Base-by-base conservation (phyloP, 805 yeast genomes). In the Alloascoidea hylecoeti region DNA sequence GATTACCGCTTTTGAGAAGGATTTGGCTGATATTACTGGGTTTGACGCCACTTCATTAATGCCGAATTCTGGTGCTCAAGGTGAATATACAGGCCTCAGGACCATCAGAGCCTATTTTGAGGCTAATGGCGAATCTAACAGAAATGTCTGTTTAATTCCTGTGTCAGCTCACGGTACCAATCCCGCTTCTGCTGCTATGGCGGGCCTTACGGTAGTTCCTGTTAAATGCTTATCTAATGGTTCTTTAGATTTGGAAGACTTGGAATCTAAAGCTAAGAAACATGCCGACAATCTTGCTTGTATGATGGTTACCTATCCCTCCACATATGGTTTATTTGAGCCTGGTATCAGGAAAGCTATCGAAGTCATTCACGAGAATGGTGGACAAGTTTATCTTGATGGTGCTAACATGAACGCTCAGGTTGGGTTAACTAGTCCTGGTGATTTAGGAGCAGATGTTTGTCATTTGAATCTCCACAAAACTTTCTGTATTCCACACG, bases 351-450 rank as follows among this genome's bases (percentile, higher is more conserved):
- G 72, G 54, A 66, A 68, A 38, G 96, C 96, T 17, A 81, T 88
- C 49, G 81, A 82, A n/a, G 66, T 77, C 41, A 83, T 89, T 28
- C 98, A 92, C 57, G 49, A 60, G 15, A 58, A 78, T 50, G 97
- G 98, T 40, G 98, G 96, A 17, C 95, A 88, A 59, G 97, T 92
- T 15, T 92, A 92, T 61, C 66, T 89, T 62, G 98, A 92, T 60
- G 98, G 98, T 56, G 98, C 98, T 40, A 92, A 92, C 62, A 92
- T 92, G 98, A 92, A 92, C 57, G 98, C 98, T 0, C 98, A 92
- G 63, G 95, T 92, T 36, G 98, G 98, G 12, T 68, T 92, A 42
- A 89, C 97, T 0, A 82, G 95, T 4, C 97, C 98, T 5, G 98
- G 97, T 41, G 96, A 86, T 53, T 64, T 92, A 48, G 97, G 96